Evolutionary conservation across 2,329 filamentous ascomycete species (phyloP), one percentile per base, ranked within the genome.

Genomic region (Trichoderma harzianum): DNA sequence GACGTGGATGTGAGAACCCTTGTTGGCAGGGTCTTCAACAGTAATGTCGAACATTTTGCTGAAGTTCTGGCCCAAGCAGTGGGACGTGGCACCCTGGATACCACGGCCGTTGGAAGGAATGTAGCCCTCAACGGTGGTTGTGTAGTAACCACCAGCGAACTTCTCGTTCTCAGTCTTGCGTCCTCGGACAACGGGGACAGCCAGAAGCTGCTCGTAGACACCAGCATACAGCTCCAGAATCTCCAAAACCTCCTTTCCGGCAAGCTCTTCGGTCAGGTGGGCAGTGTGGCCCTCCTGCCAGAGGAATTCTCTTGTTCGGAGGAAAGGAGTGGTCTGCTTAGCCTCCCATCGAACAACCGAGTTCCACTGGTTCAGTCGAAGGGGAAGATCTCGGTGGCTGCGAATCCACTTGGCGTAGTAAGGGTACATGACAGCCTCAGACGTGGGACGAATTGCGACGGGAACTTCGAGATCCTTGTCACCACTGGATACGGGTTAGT

Each of bases 21-120:
- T 92, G 81, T 96, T 88, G 73, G 87, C 86, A 28, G 96, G 96
- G 79, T 99, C 95, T 82, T 99, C 95, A 34, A 99, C 94, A 0
- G 92, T 97, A 81, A 99, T 98, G 82, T 96, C 92, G 81, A 98
- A 99, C 95, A 99, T 99, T 84, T 97, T 98, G 82, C 92, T 95
- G 84, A 99, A 99, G 85, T 99, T 98, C 84, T 99, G 96, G 68
- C 96, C 96, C 10, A 99, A 87, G 78, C 91, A 94, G 85, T 99
- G 96, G 67, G 94, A 97, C 53, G 96, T 99, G 68, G 91, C 96
- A 75, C 95, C 96, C 84, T 99, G 96, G 73, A 99, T 98, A 81
- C 96, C 96, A 80, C 96, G 92, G 28, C 96, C 96, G 75, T 97
- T 98, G 74, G 94, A 91, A 43, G 96, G 95, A 76, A 99, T 98